Percentiles rank a stretch among this genome's conserved stretches.
These are phyloP conservation scores for Schizonepeta tenuifolia DNA, from an alignment of 257 asterid genomes.

Conservation along the genomic window DNA sequence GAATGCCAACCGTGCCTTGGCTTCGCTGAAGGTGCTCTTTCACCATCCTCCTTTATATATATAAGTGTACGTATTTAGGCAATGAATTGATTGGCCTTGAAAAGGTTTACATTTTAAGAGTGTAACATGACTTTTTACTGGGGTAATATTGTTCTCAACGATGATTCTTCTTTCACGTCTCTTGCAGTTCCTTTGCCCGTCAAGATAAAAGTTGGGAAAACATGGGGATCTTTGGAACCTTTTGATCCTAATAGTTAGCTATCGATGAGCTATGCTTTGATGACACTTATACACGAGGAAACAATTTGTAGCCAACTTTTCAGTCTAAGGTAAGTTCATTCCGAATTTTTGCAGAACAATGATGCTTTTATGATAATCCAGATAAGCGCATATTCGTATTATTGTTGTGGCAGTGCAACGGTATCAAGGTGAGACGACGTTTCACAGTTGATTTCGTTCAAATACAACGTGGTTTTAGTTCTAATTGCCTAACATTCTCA, in stretches of 20 bases:
- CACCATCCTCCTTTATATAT: not conserved
- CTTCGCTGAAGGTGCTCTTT: conserved; percentile 10
- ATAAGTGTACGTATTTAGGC: not conserved
- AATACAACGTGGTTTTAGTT: conserved; percentile 18
- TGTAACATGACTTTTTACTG: not conserved
- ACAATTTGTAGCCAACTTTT: conserved; percentile 17
- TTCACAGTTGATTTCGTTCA: not conserved
- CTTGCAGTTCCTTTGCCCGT: conserved; percentile 88
- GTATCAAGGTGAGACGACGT: conserved; percentile 36
- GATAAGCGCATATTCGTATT: not conserved
- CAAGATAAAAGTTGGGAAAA: conserved; percentile 82
- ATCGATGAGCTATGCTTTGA: conserved; percentile 4
- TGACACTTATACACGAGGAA: conserved; percentile 24
- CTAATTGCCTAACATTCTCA: conserved; percentile 4
- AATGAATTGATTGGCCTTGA: conserved; percentile 6
- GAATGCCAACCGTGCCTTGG: conserved; percentile 7
- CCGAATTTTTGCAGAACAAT: not conserved
- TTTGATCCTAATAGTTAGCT: conserved; percentile 54
- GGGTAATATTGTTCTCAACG: conserved; percentile 1
- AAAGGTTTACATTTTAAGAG: not conserved
- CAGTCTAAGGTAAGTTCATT: conserved; percentile 32
- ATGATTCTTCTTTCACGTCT: conserved; percentile 21
- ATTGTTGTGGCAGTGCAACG: not conserved
- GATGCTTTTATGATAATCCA: conserved; percentile 21
- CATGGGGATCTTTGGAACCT: conserved; percentile 94